phyloP scores from a whole-genome alignment of 2,329 filamentous ascomycete genomes.

The Plectosphaerella sp. region DNA sequence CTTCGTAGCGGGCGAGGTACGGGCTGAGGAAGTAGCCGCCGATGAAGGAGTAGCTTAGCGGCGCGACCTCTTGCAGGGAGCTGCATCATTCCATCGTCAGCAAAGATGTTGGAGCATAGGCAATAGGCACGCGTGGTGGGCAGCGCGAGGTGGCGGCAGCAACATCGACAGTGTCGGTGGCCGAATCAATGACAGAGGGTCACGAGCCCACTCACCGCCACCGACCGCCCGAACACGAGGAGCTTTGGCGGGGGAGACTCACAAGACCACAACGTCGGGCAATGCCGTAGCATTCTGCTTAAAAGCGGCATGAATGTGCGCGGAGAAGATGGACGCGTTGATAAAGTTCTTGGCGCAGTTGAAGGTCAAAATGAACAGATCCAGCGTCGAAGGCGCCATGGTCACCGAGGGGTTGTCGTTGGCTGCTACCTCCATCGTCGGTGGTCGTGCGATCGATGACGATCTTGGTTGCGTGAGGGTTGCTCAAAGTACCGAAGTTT shows the following conservation, averaged over 20 bases:
- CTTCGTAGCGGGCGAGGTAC: conserved; percentile 68
- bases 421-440: background rate
- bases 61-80: conserved; percentile 89
- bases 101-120: background rate
- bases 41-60: conserved; percentile 78
- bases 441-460: background rate
- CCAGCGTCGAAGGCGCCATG: conserved; percentile 47
- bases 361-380: conserved; percentile 79
- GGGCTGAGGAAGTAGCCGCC: conserved; percentile 73
- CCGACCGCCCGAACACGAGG: background rate
- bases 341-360: conserved; percentile 77
- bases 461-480: conserved; percentile 9
- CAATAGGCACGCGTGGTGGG: background rate
- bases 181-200: background rate
- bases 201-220: conserved; percentile 1
- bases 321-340: conserved; percentile 64
- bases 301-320: conserved; percentile 62
- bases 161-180: background rate
- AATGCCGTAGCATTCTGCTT: conserved; percentile 38
- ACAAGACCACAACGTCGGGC: conserved; percentile 55
- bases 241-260: conserved; percentile 23
- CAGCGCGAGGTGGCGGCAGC: background rate
- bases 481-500: background rate
- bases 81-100: conserved; percentile 24
- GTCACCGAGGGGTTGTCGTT: conserved; percentile 4